Base-by-base conservation (phyloP, 1,284 basidiomycete species). In the Grifola frondosa region DNA sequence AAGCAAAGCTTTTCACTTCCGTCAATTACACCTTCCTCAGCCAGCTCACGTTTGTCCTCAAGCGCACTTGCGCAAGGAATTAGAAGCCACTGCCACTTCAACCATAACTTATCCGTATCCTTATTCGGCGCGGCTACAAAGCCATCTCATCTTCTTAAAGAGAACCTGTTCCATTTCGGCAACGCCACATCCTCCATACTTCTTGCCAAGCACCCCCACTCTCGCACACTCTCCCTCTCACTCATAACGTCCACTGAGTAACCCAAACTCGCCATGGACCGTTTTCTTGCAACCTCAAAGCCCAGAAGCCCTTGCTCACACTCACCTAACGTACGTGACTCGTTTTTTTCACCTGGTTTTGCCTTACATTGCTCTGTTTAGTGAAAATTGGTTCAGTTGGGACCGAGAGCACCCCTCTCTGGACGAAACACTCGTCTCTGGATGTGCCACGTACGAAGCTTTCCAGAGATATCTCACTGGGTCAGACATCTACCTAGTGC, bases 231-330 rank as follows among this genome's bases (percentile, higher is more conserved):
- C 25, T 15, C 42, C 9, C 41, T 15, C 30, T 24, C 17, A 6
- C 16, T 30, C 37, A 22, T 15, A 32, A 30, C 20, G 21, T 17
- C 23, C 25, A 31, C 30, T 23, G n/a, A 26, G 3, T 33, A 41
- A 46, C 17, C 15, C 39, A 21, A 15, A 20, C 40, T 29, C 25
- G 36, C 42, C 40, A 83, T 89, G 78, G 83, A 87, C 54, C 77
- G 77, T 55, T 83, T 87, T 63, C 75, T 88, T 39, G 77, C 82
- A 11, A n/a, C 82, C 85, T 13, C 72, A 84, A 45, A 79, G 84
- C 21, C 80, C 80, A 40, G 87, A 90, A 63, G 87, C 86, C 35
- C 61, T 75, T 42, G 87, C 87, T 19, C 77, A 88, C 66, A 73
- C 62, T 49, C 79, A 81, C 49, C 67, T 88, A 40, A 80, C 74